phyloP scores from a whole-genome alignment of 306 rosid species.

The Cicer chorassanicum region DNA sequence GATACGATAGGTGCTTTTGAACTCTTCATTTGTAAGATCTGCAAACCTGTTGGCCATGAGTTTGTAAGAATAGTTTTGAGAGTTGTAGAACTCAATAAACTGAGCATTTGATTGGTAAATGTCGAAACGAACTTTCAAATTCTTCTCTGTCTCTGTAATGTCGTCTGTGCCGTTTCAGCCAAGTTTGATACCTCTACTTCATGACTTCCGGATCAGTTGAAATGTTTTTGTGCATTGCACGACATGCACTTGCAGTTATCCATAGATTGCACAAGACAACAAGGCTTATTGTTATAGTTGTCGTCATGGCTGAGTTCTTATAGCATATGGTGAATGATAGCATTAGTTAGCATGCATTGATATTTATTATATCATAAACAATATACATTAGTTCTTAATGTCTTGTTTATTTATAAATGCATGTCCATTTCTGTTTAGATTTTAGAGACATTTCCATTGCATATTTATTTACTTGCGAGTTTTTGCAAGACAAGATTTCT shows the following conservation, averaged over 20 bases:
- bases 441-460: slow-evolving; percentile 14
- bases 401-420: slow-evolving; percentile 42
- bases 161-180: slow-evolving; percentile 53
- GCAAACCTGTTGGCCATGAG: slow-evolving; percentile 68
- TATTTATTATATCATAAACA: slow-evolving; percentile 26
- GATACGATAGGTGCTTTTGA: slow-evolving; percentile 49
- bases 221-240: slow-evolving; percentile 26
- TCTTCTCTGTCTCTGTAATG: slow-evolving; percentile 52
- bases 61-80: slow-evolving; percentile 61
- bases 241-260: slow-evolving; percentile 46
- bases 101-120: slow-evolving; percentile 60
- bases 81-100: slow-evolving; percentile 58
- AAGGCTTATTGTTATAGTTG: slow-evolving; percentile 33
- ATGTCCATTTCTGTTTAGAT: slow-evolving; percentile 26
- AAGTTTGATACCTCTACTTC: slow-evolving; percentile 59
- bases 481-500: slow-evolving; percentile 48
- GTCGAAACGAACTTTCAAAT: slow-evolving; percentile 54
- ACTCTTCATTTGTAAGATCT: slow-evolving; percentile 70
- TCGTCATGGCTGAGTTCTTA: slow-evolving; percentile 51
- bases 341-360: background rate
- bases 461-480: slow-evolving; percentile 37
- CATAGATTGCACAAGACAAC: slow-evolving; percentile 48
- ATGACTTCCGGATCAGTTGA: slow-evolving; percentile 34
- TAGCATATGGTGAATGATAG: slow-evolving; percentile 25
- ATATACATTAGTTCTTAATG: slow-evolving; percentile 8